Percentiles rank a stretch among this genome's conserved stretches.
phyloP scores from a whole-genome alignment of 2,329 filamentous ascomycete genomes.

The Cladophialophora psammophila region DNA sequence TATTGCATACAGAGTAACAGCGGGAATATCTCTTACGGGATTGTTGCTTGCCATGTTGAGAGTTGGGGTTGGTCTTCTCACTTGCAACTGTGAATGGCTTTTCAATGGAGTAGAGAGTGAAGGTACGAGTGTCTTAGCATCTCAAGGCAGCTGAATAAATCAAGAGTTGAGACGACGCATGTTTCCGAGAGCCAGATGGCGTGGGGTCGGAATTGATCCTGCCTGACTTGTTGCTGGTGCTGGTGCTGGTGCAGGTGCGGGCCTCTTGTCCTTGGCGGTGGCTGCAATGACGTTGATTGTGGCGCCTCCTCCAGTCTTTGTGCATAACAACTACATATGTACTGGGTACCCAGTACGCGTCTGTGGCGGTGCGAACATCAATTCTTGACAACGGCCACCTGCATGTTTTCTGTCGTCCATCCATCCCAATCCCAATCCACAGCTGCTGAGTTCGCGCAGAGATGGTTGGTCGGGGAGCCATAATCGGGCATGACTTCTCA shows the following conservation, averaged over 20 bases:
- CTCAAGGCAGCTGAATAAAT: conserved; percentile 29
- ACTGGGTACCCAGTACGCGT: no score
- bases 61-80: not conserved
- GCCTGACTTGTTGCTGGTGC: not conserved
- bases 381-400: not conserved
- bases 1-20: not conserved
- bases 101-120: conserved; percentile 7
- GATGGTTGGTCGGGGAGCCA: not conserved
- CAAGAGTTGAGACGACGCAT: conserved; percentile 30
- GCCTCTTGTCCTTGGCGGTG: conserved; percentile 13
- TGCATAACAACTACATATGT: no score
- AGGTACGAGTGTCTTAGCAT: not conserved
- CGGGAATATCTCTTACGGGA: conserved; percentile 23
- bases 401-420: not conserved
- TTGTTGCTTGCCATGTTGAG: conserved; percentile 29
- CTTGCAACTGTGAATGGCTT: not conserved
- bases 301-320: not conserved
- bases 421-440: not conserved
- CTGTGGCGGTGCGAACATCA: conserved; percentile 11
- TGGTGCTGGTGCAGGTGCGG: not conserved
- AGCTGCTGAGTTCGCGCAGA: not conserved
- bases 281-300: conserved; percentile 6
- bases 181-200: conserved; percentile 11
- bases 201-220: conserved; percentile 6
- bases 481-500: not conserved